Evolutionary conservation across 2,329 filamentous ascomycete species (phyloP).

Genomic region (Alternaria arbusti): DNA sequence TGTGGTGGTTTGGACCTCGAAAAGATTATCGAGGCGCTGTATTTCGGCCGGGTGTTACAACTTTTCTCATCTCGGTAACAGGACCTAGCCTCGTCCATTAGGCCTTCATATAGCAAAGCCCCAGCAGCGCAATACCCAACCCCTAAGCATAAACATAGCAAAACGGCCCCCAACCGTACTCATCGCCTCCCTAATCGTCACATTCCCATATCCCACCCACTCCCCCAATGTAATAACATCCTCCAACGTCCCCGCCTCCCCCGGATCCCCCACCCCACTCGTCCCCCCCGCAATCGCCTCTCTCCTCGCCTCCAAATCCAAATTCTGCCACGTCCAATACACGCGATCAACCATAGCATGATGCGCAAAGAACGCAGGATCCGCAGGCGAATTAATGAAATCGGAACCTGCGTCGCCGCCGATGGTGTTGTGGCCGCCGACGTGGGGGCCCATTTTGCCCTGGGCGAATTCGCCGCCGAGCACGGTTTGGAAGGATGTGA

Average conservation of each 20-base stretch:
- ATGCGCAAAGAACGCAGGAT: slow-evolving; percentile 34
- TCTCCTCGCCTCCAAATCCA: slow-evolving; percentile 47
- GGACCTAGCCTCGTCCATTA: neutral
- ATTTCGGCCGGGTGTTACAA: neutral
- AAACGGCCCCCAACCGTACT: slow-evolving; percentile 54
- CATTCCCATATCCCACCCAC: slow-evolving; percentile 33
- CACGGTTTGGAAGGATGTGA: slow-evolving; percentile 45
- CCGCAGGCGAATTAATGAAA: neutral
- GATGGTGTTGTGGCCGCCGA: slow-evolving; percentile 54
- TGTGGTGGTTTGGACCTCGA: neutral
- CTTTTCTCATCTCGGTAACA: neutral
- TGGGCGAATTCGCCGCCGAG: slow-evolving; percentile 48
- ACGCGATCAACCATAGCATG: slow-evolving; percentile 57
- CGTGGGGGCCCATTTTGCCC: slow-evolving; percentile 51
- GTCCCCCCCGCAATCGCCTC: slow-evolving; percentile 52
- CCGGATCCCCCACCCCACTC: slow-evolving; percentile 44
- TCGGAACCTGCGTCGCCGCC: slow-evolving; percentile 45
- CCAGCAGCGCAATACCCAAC: neutral
- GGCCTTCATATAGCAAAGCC: neutral
- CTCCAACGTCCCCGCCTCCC: slow-evolving; percentile 52
- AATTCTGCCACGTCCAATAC: slow-evolving; percentile 61
- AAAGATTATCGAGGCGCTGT: neutral
- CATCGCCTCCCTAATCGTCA: slow-evolving; percentile 49
- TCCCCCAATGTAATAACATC: slow-evolving; percentile 50
- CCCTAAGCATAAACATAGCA: slow-evolving; percentile 53